phyloP scores from a whole-genome alignment of 1,284 basidiomycete genomes.

The Cryptococcus jaspeensis region DNA sequence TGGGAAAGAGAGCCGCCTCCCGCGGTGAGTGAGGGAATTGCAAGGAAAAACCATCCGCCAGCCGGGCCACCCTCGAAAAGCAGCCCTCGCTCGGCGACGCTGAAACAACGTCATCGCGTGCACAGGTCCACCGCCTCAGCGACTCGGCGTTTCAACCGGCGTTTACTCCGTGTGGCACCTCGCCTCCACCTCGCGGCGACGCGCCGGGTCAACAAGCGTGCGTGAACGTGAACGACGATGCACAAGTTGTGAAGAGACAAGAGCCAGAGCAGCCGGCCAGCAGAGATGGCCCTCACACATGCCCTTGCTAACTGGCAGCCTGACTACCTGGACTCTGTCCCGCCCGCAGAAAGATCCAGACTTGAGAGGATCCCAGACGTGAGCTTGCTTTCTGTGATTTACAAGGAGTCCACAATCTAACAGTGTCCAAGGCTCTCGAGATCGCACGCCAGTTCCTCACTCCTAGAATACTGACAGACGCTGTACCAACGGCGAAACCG shows the following conservation, averaged over 20 bases:
- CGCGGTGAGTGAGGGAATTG: no score
- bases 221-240: background rate
- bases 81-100: no score
- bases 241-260: background rate
- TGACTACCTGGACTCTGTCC: background rate
- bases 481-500: constrained; percentile 15
- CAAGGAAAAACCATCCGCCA: no score
- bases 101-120: no score
- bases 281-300: background rate
- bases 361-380: background rate
- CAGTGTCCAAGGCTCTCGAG: constrained; percentile 18
- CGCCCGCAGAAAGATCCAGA: background rate
- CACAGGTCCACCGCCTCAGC: no score
- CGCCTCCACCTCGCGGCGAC: no score
- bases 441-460: constrained; percentile 25
- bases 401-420: background rate
- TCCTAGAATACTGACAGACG: constrained; percentile 23
- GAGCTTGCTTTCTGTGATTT: background rate
- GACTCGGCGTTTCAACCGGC: no score
- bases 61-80: no score
- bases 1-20: no score
- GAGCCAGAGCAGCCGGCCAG: background rate
- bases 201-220: background rate
- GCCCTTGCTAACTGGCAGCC: background rate
- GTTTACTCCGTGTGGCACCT: no score